These are phyloP conservation scores for Colletotrichum theobromicola DNA, from an alignment of 2,329 filamentous ascomycete species.

Conservation along the genomic window DNA sequence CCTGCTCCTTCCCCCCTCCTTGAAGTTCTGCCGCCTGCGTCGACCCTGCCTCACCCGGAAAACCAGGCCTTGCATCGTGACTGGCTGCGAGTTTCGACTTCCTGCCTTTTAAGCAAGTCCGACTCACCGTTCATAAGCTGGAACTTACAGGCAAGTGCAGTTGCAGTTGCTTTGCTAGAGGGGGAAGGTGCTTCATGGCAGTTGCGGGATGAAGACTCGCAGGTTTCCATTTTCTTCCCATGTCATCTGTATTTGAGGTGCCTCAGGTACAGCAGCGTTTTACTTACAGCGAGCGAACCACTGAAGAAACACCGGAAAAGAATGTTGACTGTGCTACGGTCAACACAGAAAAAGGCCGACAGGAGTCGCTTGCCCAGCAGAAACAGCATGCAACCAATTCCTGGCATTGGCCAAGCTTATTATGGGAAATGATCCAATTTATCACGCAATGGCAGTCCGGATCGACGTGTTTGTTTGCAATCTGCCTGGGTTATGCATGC, in stretches of 20 bases:
- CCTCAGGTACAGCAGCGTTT: neutral
- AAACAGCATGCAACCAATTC: neutral
- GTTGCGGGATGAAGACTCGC: neutral
- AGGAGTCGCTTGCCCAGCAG: neutral
- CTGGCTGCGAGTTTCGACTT: neutral
- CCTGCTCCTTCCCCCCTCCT: neutral
- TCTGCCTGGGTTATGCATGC: conserved; percentile 11
- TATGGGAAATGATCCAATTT: conserved; percentile 13
- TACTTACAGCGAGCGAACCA: neutral
- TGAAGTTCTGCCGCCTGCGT: neutral
- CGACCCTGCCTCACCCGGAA: neutral
- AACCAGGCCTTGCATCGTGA: neutral
- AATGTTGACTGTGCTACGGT: neutral
- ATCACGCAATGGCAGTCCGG: conserved; percentile 8
- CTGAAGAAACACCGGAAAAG: neutral
- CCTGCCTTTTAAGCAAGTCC: neutral
- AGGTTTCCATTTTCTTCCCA: neutral
- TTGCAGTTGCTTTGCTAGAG: neutral
- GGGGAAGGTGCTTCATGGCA: neutral
- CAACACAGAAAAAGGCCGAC: neutral
- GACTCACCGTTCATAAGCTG: neutral
- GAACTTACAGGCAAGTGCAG: neutral
- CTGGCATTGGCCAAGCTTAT: neutral
- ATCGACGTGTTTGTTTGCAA: conserved; percentile 14
- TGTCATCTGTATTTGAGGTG: neutral